These are phyloP conservation scores for Dothistroma pini DNA, from an alignment of 2,329 filamentous ascomycete genomes.

Conservation along the genomic window DNA sequence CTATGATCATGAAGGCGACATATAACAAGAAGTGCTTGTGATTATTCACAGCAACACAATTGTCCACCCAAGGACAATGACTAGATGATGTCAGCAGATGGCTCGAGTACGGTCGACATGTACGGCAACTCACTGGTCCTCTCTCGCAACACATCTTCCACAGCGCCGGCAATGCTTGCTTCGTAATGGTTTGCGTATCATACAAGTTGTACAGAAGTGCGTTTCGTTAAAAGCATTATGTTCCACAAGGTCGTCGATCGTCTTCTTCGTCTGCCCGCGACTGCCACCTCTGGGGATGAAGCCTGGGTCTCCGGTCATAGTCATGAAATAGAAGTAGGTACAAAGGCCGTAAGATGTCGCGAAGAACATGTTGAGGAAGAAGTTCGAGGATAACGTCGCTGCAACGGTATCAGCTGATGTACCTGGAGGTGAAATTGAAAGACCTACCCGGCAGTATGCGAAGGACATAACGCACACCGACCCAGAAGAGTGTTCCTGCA, in stretches of 20 bases:
- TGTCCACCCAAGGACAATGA: conserved; percentile 97
- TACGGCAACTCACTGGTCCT: conserved; percentile 74
- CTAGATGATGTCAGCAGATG: conserved; percentile 42
- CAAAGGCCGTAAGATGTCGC: conserved; percentile 61
- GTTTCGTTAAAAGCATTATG: conserved; percentile 88
- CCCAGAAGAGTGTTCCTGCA: conserved; percentile 77
- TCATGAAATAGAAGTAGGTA: conserved; percentile 79
- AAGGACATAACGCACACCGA: conserved; percentile 71
- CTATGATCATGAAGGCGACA: conserved; percentile 70
- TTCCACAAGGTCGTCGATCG: conserved; percentile 81
- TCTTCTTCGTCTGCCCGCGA: conserved; percentile 81
- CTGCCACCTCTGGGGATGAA: conserved; percentile 89
- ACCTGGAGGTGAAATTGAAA: conserved; percentile 4
- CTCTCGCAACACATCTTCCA: conserved; percentile 87
- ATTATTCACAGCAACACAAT: conserved; percentile 94
- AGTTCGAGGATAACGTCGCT: conserved; percentile 63
- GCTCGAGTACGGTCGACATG: background rate
- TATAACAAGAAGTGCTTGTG: conserved; percentile 95
- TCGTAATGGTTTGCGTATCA: conserved; percentile 86
- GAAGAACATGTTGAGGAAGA: conserved; percentile 78
- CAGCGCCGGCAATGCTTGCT: conserved; percentile 96
- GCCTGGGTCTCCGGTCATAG: conserved; percentile 86
- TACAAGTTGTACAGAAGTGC: conserved; percentile 91
- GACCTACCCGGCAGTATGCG: conserved; percentile 66
- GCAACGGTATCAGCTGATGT: conserved; percentile 32